Percentiles rank a stretch among this genome's conserved stretches.
Conservation (phyloP, 2,329 filamentous ascomycete genomes). For the Diaporthe citriasiana region DNA sequence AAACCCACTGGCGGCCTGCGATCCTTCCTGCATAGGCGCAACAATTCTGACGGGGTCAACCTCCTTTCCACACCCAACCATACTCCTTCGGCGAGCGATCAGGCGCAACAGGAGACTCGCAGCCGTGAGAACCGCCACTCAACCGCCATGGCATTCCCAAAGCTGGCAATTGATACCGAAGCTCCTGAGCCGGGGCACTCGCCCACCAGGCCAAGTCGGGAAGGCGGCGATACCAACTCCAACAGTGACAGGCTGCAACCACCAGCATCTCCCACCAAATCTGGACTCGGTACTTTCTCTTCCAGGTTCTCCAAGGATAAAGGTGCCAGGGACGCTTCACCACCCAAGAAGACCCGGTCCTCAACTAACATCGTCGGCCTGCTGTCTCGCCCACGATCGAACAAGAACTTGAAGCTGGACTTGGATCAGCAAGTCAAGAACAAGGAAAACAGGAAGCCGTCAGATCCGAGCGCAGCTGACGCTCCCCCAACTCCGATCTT, state of each 20-base stretch:
- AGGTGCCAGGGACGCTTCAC: conserved; percentile 56
- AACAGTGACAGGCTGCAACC: conserved; percentile 9
- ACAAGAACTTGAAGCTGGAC: conserved; percentile 67
- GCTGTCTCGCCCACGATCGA: conserved; percentile 80
- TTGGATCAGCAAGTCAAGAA: conserved; percentile 67
- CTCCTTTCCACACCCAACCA: conserved; percentile 31
- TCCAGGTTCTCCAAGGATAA: conserved; percentile 56
- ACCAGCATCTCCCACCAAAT: conserved; percentile 59
- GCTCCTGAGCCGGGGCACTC: conserved; percentile 31
- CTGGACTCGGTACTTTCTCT: conserved; percentile 58
- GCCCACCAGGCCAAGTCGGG: conserved; percentile 28
- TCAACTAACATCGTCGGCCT: conserved; percentile 83
- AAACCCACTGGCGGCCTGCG: conserved; percentile 36
- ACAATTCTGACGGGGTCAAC: conserved; percentile 40
- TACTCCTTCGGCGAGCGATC: conserved; percentile 5
- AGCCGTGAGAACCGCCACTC: conserved; percentile 19
- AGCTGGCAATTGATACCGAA: conserved; percentile 34
- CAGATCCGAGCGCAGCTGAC: conserved; percentile 55
- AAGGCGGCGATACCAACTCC: conserved; percentile 1
- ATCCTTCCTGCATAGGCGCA: conserved; percentile 41
- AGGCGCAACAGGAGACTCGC: conserved; percentile 14
- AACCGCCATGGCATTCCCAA: conserved; percentile 38
- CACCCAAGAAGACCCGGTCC: conserved; percentile 83
- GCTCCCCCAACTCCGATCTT: conserved; percentile 78
- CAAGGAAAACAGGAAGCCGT: conserved; percentile 86